Evolutionary conservation across 768 basidiomycete species (phyloP).

Genomic region (Tulasnella sp.): DNA sequence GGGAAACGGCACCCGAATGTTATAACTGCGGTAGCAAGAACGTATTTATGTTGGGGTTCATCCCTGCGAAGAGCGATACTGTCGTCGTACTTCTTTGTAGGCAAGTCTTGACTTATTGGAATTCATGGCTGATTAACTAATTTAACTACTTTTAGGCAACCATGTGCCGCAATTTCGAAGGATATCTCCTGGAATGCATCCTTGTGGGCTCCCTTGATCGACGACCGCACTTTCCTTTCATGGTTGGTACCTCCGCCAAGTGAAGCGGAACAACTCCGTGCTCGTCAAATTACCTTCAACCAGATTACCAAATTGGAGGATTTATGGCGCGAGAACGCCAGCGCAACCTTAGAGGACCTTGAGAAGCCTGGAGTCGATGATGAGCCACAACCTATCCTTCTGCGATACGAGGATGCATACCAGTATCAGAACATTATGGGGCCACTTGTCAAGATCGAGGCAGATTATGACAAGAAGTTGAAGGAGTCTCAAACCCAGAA

Average conservation of each 20-base stretch:
- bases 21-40: slow-evolving; percentile 99
- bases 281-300: slow-evolving; percentile 90
- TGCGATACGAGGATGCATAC: slow-evolving; percentile 85
- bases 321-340: slow-evolving; percentile 92
- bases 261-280: slow-evolving; percentile 90
- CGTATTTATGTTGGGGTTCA: slow-evolving; percentile 98
- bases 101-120: slow-evolving; percentile 35
- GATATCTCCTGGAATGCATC: slow-evolving; percentile 98
- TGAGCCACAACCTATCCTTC: slow-evolving; percentile 82
- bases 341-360: slow-evolving; percentile 88
- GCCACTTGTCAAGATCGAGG: slow-evolving; percentile 97
- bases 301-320: slow-evolving; percentile 98
- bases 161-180: slow-evolving; percentile 91
- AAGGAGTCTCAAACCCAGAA: slow-evolving; percentile 99
- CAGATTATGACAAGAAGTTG: slow-evolving; percentile 94
- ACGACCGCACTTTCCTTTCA: slow-evolving; percentile 96
- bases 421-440: slow-evolving; percentile 99
- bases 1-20: slow-evolving; percentile 96
- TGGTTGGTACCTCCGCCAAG: slow-evolving; percentile 97
- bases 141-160: slow-evolving; percentile 53
- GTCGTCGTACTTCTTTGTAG: slow-evolving; percentile 95
- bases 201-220: slow-evolving; percentile 96
- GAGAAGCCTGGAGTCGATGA: slow-evolving; percentile 97
- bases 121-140: slow-evolving; percentile 8
- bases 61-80: slow-evolving; percentile 97